Conservation (phyloP, 148 eudicot species). For the Fagopyrum tataricum region DNA sequence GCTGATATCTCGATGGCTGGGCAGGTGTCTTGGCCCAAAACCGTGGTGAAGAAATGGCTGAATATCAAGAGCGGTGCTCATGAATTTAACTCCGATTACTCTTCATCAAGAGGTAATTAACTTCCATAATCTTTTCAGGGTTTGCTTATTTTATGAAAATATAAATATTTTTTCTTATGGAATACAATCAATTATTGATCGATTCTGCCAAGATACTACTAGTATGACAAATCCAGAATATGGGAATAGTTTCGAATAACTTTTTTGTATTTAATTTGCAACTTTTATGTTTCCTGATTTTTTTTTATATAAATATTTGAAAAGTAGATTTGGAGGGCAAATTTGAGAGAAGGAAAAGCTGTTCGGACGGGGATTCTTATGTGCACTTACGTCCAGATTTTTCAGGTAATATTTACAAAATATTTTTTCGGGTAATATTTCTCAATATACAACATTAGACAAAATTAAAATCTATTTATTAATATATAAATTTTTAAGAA, state of each 20-base stretch:
- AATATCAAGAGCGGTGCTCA: constrained; percentile 37
- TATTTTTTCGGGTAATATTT: no score
- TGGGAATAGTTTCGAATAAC: neutral
- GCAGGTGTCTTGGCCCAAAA: constrained; percentile 46
- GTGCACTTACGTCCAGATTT: constrained; percentile 51
- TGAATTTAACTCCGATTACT: constrained; percentile 43
- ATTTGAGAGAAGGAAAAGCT: constrained; percentile 47
- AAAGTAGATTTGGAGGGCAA: constrained; percentile 13
- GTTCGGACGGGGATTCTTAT: constrained; percentile 40
- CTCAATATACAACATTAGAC: no score
- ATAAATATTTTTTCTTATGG: neutral
- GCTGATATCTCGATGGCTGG: neutral
- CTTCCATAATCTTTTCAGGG: neutral
- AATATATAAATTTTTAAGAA: no score
- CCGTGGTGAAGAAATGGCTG: constrained; percentile 54
- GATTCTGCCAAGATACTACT: neutral
- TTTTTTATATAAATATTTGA: neutral
- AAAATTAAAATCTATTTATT: no score
- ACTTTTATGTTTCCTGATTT: neutral
- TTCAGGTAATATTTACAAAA: constrained; percentile 29
- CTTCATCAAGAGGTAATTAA: constrained; percentile 23
- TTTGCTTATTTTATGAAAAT: neutral
- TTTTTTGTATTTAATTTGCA: neutral
- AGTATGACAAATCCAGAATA: neutral
- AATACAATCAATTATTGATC: neutral